Evolutionary conservation across 148 eudicot species (phyloP).

Genomic region (Selenicereus undatus): DNA sequence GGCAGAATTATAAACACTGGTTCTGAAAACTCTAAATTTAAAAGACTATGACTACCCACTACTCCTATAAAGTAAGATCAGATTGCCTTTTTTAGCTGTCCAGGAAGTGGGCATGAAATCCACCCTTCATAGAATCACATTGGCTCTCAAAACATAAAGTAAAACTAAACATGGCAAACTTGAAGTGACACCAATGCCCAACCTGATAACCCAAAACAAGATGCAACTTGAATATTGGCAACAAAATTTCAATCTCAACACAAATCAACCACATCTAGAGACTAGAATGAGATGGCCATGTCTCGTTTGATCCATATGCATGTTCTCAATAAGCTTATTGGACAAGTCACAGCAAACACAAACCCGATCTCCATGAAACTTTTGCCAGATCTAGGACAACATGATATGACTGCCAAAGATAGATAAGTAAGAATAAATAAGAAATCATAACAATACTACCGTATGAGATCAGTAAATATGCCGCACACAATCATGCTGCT

Average conservation of each 20-base stretch:
- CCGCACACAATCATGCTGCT: slow-evolving; percentile 29
- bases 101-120: background rate
- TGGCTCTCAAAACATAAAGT: background rate
- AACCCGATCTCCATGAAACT: background rate
- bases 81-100: background rate
- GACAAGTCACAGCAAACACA: background rate
- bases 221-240: background rate
- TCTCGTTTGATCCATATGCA: background rate
- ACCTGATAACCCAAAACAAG: background rate
- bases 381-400: background rate
- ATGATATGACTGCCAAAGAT: background rate
- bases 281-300: background rate
- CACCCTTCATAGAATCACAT: background rate
- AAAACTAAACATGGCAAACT: background rate
- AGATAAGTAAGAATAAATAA: background rate
- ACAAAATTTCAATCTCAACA: background rate
- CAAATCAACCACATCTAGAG: background rate
- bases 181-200: background rate
- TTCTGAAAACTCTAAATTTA: too few species aligned
- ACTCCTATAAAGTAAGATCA: too few species aligned
- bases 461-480: background rate
- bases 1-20: too few species aligned
- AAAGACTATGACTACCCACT: too few species aligned
- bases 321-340: background rate
- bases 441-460: slow-evolving; percentile 1